These are phyloP conservation scores for Cercospora sp. DNA, from an alignment of 2,329 filamentous ascomycete genomes.

Conservation along the genomic window DNA sequence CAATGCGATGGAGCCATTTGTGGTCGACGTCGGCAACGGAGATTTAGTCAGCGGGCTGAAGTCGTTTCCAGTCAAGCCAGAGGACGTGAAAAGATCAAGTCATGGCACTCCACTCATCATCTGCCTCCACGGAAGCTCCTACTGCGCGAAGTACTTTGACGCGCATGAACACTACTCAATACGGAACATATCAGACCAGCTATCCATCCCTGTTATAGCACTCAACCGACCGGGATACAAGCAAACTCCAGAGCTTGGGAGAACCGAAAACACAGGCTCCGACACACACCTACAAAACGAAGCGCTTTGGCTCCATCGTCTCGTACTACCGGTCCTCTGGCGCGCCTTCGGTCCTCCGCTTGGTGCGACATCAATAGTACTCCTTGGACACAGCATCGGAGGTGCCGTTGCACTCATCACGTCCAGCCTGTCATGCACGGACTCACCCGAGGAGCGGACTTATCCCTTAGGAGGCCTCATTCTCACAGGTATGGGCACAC, in stretches of 20 bases:
- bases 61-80: slow-evolving; percentile 14
- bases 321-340: slow-evolving; percentile 16
- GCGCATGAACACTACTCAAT: slow-evolving; percentile 17
- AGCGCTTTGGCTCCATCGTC: slow-evolving; percentile 18
- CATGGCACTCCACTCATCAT: slow-evolving; percentile 19
- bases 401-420: slow-evolving; percentile 15
- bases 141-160: slow-evolving; percentile 20
- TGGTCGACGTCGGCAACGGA: slow-evolving; percentile 18
- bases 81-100: slow-evolving; percentile 7
- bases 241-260: slow-evolving; percentile 18
- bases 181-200: slow-evolving; percentile 10
- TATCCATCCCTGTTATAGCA: slow-evolving; percentile 16
- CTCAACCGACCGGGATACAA: slow-evolving; percentile 22
- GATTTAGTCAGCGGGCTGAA: slow-evolving; percentile 19
- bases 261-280: slow-evolving; percentile 13
- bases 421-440: slow-evolving; percentile 10
- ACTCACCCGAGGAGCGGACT: neutral
- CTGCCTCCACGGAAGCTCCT: slow-evolving; percentile 15
- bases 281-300: slow-evolving; percentile 21
- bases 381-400: slow-evolving; percentile 14
- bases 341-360: slow-evolving; percentile 17
- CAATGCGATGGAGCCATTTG: slow-evolving; percentile 19
- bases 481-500: slow-evolving; percentile 14
- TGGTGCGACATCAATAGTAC: slow-evolving; percentile 16
- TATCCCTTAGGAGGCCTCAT: slow-evolving; percentile 19